Percentiles rank a stretch among this genome's conserved stretches.
These are phyloP conservation scores for Trichoderma citrinoviride DNA, from an alignment of 2,329 filamentous ascomycete species.

Conservation along the genomic window DNA sequence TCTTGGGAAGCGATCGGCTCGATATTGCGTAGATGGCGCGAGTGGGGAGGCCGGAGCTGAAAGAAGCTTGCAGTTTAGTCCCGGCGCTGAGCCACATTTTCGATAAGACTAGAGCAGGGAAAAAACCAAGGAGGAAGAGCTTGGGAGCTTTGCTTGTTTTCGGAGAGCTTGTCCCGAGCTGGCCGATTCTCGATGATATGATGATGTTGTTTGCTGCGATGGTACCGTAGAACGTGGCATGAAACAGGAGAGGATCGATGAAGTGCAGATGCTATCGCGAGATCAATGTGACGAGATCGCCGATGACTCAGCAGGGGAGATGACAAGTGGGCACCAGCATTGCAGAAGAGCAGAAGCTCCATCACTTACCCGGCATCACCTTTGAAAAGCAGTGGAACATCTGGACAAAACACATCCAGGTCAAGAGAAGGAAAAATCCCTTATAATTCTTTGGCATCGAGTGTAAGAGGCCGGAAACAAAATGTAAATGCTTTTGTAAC, in stretches of 20 bases:
- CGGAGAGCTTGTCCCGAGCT: not conserved
- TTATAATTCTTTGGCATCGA: too few relatives aligned
- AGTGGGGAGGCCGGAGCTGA: not conserved
- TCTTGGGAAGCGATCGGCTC: conserved; percentile 4
- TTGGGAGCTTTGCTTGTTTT: not conserved
- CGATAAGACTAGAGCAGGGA: not conserved
- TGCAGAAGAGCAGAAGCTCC: too few relatives aligned
- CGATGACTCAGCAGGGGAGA: not conserved
- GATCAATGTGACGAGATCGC: not conserved
- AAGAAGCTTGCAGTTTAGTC: not conserved
- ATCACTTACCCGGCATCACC: too few relatives aligned
- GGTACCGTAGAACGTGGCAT: not conserved
- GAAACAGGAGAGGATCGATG: not conserved
- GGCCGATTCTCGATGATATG: not conserved
- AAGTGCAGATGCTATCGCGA: not conserved
- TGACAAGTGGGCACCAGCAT: too few relatives aligned
- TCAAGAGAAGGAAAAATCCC: too few relatives aligned
- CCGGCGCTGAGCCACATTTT: conserved; percentile 4
- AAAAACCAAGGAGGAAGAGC: not conserved
- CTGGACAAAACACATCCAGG: too few relatives aligned
- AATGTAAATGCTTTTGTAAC: too few relatives aligned
- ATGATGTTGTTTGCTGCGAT: not conserved
- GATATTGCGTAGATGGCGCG: conserved; percentile 18
- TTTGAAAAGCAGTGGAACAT: too few relatives aligned
- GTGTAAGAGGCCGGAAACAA: too few relatives aligned